Percentiles rank a stretch among this genome's conserved stretches.
phyloP scores from a whole-genome alignment of 2,329 filamentous ascomycete species.

The Pyricularia sp. region DNA sequence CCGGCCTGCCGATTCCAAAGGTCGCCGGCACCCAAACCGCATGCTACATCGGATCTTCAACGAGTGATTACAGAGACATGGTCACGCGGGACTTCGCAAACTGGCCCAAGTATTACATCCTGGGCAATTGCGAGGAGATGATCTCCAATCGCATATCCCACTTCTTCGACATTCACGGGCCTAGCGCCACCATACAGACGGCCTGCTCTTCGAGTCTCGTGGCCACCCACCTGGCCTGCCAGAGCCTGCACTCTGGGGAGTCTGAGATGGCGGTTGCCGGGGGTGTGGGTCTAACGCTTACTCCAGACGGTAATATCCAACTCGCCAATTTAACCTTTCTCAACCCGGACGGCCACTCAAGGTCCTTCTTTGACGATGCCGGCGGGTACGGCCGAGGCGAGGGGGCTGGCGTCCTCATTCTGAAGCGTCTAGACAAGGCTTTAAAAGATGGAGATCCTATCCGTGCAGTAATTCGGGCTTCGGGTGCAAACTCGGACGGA shows the following conservation, averaged over 20 bases:
- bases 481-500: slow-evolving; percentile 47
- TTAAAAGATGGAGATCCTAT: slow-evolving; percentile 45
- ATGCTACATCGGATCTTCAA: slow-evolving; percentile 38
- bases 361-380: slow-evolving; percentile 40
- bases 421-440: slow-evolving; percentile 48
- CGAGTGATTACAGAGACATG: slow-evolving; percentile 31
- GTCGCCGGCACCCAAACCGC: slow-evolving; percentile 38
- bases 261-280: slow-evolving; percentile 35
- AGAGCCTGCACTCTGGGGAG: slow-evolving; percentile 37
- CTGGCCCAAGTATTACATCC: not conserved
- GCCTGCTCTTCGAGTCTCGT: slow-evolving; percentile 42
- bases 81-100: not conserved
- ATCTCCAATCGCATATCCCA: slow-evolving; percentile 45
- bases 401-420: slow-evolving; percentile 42
- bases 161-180: slow-evolving; percentile 44
- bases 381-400: slow-evolving; percentile 55
- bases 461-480: slow-evolving; percentile 19
- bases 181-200: slow-evolving; percentile 41
- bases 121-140: slow-evolving; percentile 19
- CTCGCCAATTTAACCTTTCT: slow-evolving; percentile 27
- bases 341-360: slow-evolving; percentile 40
- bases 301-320: slow-evolving; percentile 34
- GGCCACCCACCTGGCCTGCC: slow-evolving; percentile 39
- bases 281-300: slow-evolving; percentile 35
- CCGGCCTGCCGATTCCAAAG: slow-evolving; percentile 36